These are phyloP conservation scores for Penicillium fuscoglaucum DNA, from an alignment of 2,329 filamentous ascomycete genomes.

Conservation along the genomic window DNA sequence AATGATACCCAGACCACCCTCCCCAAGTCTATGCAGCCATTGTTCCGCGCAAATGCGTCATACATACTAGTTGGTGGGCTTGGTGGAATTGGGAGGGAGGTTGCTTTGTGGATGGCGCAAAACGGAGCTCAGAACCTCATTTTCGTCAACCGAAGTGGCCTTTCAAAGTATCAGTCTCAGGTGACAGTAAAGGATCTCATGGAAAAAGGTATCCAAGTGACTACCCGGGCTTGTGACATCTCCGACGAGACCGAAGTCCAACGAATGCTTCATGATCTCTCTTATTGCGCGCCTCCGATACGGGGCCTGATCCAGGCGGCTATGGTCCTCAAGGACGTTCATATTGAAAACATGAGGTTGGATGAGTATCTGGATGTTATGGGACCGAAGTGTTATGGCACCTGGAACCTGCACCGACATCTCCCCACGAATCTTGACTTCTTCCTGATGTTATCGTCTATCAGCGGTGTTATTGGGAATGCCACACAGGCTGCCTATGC, in stretches of 20 bases:
- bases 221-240: conserved; percentile 36
- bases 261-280: conserved; percentile 15
- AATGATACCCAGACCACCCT: conserved; percentile 2
- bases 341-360: conserved; percentile 40
- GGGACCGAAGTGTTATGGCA: conserved; percentile 35
- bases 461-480: conserved; percentile 47
- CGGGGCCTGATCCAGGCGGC: conserved; percentile 32
- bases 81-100: conserved; percentile 30
- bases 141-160: conserved; percentile 53
- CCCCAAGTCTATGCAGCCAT: neutral
- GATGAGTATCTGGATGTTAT: conserved; percentile 35
- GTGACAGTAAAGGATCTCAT: conserved; percentile 17
- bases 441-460: conserved; percentile 44
- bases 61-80: conserved; percentile 33
- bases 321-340: conserved; percentile 30
- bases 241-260: conserved; percentile 31
- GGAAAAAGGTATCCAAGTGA: conserved; percentile 19
- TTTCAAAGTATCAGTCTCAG: conserved; percentile 19
- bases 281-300: conserved; percentile 19
- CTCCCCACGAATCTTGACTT: conserved; percentile 37
- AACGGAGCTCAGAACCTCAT: conserved; percentile 55
- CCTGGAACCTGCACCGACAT: conserved; percentile 31
- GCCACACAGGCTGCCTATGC: conserved; percentile 47
- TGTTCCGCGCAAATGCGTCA: conserved; percentile 18
- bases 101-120: conserved; percentile 45